Percentiles rank a stretch among this genome's conserved stretches.
Conservation (phyloP, 768 basidiomycete genomes). For the Phanerodontia chrysosporium region DNA sequence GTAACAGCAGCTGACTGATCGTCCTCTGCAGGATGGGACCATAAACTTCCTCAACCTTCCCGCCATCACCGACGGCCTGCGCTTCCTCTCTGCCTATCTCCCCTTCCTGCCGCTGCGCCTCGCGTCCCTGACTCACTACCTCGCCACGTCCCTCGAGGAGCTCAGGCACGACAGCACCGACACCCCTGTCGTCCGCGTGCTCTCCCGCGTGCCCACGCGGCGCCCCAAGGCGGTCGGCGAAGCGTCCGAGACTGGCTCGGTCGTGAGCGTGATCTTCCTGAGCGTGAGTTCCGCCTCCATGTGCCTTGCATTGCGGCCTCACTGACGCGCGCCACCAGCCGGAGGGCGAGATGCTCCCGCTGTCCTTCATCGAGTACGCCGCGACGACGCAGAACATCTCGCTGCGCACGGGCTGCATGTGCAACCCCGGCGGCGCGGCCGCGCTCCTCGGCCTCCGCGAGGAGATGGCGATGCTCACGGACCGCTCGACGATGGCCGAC, state of each 20-base stretch:
- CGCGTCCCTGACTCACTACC: slow-evolving; percentile 61
- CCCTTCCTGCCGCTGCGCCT: slow-evolving; percentile 77
- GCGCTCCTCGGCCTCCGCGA: slow-evolving; percentile 62
- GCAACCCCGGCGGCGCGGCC: slow-evolving; percentile 81
- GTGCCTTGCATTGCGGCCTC: neutral
- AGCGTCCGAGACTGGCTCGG: slow-evolving; percentile 61
- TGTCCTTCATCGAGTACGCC: slow-evolving; percentile 69
- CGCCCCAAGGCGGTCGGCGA: slow-evolving; percentile 57
- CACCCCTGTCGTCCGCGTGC: slow-evolving; percentile 59
- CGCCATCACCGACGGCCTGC: slow-evolving; percentile 75
- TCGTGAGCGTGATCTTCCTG: slow-evolving; percentile 58
- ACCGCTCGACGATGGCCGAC: slow-evolving; percentile 50
- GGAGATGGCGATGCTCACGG: slow-evolving; percentile 58
- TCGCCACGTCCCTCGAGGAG: slow-evolving; percentile 49
- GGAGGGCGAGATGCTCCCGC: slow-evolving; percentile 60
- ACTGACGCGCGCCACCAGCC: slow-evolving; percentile 38
- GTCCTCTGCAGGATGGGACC: slow-evolving; percentile 66
- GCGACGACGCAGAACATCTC: slow-evolving; percentile 65
- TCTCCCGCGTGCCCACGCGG: slow-evolving; percentile 56
- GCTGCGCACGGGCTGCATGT: slow-evolving; percentile 82
- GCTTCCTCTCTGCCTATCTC: slow-evolving; percentile 72
- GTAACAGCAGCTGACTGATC: slow-evolving; percentile 6
- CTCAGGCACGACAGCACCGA: slow-evolving; percentile 61
- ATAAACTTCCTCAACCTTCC: slow-evolving; percentile 77
- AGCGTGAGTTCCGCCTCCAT: slow-evolving; percentile 44